phyloP scores from a whole-genome alignment of 176 grass and related monocot genomes.

The Pontederia crassipes region DNA sequence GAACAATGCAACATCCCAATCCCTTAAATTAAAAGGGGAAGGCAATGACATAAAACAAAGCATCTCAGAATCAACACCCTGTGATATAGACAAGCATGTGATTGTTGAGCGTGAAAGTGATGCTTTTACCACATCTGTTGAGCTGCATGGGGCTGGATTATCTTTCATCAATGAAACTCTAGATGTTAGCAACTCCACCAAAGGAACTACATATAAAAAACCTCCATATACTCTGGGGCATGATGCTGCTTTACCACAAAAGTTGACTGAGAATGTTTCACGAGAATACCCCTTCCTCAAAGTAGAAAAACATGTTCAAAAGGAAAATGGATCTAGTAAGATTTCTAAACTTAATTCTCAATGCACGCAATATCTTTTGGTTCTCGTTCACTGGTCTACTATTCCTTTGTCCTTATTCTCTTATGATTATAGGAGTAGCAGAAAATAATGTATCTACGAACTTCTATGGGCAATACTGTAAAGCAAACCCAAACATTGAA shows the following conservation, averaged over 20 bases:
- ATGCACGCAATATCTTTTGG: background rate
- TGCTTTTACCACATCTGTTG: slow-evolving; percentile 41
- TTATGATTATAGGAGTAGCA: slow-evolving; percentile 16
- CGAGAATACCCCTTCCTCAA: slow-evolving; percentile 43
- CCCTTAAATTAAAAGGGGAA: background rate
- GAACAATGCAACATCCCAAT: background rate
- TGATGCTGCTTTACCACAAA: slow-evolving; percentile 36
- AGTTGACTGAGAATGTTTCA: slow-evolving; percentile 35
- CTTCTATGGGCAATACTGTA: slow-evolving; percentile 32
- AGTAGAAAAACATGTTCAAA: slow-evolving; percentile 40
- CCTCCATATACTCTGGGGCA: slow-evolving; percentile 44
- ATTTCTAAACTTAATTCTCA: slow-evolving; percentile 16
- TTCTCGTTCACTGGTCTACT: background rate
- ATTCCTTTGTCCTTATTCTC: slow-evolving; percentile 30
- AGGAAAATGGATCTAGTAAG: slow-evolving; percentile 68
- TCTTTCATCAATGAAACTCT: slow-evolving; percentile 23
- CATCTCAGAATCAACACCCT: background rate
- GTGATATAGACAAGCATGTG: background rate
- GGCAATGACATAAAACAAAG: background rate
- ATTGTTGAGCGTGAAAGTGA: background rate
- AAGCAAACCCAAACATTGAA: slow-evolving; percentile 40
- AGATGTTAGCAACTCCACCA: slow-evolving; percentile 39
- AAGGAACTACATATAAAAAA: slow-evolving; percentile 48
- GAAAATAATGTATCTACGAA: slow-evolving; percentile 33
- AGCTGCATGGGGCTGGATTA: slow-evolving; percentile 34